Base-by-base conservation (phyloP, 495 filamentous ascomycete species). In the Penicillium goetzii region DNA sequence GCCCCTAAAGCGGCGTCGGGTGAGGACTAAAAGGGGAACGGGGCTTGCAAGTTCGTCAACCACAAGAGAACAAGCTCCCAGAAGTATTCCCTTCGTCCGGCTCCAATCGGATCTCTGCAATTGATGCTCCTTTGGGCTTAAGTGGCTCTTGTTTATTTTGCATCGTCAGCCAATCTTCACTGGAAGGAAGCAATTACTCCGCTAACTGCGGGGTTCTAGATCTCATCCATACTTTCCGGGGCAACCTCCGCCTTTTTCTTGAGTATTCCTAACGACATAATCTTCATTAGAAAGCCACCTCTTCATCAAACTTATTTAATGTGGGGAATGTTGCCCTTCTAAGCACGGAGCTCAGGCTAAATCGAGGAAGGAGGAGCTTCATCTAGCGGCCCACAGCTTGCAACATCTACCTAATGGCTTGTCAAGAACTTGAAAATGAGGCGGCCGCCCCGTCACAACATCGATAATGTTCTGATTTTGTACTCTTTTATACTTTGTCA, bases 171-270 rank as follows among this genome's bases (percentile, higher is more conserved):
- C 3, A 47, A 12, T 9, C 9, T 25, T 23, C n/a, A 47, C 19
- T 47, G 43, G 43, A 47, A 47, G 43, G 43, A 47, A 21, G 19
- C 10, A 47, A 23, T 47, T 47, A 21, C 21, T 47, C 43, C 43
- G 43, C n/a, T 25, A 19, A 47, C 43, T 47, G 43, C 43, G 43
- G 43, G 43, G 43, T 47, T 47, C 43, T 47, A 47, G 43, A 23
- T 25, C 9, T 12, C 10, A 47, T n/a, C n/a, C n/a, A n/a, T 23
- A 4, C 8, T 23, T 4, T 23, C 5, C 43, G 43, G 19, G 43
- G 19, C 21, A 14, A 47, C 19, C 43, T 47, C 43, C 19, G 43
- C 43, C 19, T 25, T 23, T 21, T 23, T 47, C 19, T 11, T n/a
- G n/a, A 12, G 19, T 47, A 47, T 8, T 47, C 11, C 19, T 25